Evolutionary conservation across 1,284 basidiomycete genomes (phyloP).

Genomic region (Marasmius fiardii): DNA sequence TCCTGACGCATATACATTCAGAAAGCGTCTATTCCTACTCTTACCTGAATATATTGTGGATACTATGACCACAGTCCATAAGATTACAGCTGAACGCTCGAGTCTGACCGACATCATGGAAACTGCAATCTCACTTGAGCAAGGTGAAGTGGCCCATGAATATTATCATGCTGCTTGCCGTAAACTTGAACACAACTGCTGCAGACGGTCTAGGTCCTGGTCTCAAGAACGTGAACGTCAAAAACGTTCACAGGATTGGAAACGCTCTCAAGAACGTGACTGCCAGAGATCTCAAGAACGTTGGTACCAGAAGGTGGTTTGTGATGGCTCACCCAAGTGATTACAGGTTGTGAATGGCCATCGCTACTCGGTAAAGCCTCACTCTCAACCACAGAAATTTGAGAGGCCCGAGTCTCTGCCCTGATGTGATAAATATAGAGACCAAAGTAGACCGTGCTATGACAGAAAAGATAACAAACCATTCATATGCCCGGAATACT

Average conservation of each 20-base stretch:
- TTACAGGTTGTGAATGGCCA: conserved; percentile 1
- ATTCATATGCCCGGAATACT: not conserved
- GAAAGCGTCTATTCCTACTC: conserved; percentile 1
- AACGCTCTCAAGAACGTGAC: too few species aligned
- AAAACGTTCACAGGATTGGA: too few species aligned
- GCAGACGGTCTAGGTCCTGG: not conserved
- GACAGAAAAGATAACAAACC: not conserved
- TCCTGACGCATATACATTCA: conserved; percentile 10
- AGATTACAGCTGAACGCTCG: conserved; percentile 3
- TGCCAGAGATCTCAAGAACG: too few species aligned
- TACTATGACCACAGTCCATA: conserved; percentile 2
- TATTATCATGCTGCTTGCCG: conserved; percentile 4
- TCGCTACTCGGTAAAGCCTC: not conserved
- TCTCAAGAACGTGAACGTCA: not conserved
- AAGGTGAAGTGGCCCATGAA: not conserved
- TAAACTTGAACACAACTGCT: not conserved
- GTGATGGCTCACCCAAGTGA: not conserved
- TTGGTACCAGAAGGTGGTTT: not conserved
- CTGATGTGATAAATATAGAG: too few species aligned
- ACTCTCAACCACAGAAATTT: not conserved
- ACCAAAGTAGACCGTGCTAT: not conserved
- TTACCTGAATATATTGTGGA: conserved; percentile 1
- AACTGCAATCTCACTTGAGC: conserved; percentile 5
- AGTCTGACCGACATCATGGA: conserved; percentile 10
- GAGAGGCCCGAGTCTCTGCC: not conserved